Percentiles rank a stretch among this genome's conserved stretches.
These are phyloP conservation scores for Kwoniella bestiolae DNA, from an alignment of 768 basidiomycete species.

Conservation along the genomic window DNA sequence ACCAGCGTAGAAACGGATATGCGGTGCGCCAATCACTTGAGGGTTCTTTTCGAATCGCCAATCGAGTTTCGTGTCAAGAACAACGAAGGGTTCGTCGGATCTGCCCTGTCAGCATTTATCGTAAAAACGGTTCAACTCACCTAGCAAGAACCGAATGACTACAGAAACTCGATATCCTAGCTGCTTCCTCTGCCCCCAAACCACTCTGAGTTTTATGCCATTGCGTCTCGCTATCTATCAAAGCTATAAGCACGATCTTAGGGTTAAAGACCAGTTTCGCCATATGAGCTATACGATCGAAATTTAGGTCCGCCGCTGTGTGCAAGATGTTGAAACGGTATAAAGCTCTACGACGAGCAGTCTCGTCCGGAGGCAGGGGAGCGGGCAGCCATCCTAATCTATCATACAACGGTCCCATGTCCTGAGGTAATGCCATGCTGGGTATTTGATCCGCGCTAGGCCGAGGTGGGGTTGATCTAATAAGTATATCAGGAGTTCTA, in stretches of 20 bases:
- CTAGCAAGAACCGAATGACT: slow-evolving; percentile 80
- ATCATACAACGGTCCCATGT: slow-evolving; percentile 41
- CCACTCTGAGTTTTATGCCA: slow-evolving; percentile 88
- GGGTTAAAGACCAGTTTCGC: slow-evolving; percentile 91
- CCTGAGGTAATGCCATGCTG: slow-evolving; percentile 26
- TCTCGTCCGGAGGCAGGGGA: slow-evolving; percentile 82
- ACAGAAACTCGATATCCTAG: slow-evolving; percentile 74
- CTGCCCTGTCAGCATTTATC: slow-evolving; percentile 24
- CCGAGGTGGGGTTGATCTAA: neutral
- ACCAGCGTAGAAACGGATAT: slow-evolving; percentile 87
- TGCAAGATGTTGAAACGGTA: slow-evolving; percentile 92
- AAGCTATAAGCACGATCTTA: slow-evolving; percentile 77
- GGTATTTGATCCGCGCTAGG: slow-evolving; percentile 14
- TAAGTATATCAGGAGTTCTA: slow-evolving; percentile 11
- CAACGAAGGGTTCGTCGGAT: slow-evolving; percentile 78
- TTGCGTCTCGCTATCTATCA: slow-evolving; percentile 82
- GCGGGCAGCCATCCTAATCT: slow-evolving; percentile 65
- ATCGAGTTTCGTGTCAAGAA: slow-evolving; percentile 76
- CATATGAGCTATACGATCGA: slow-evolving; percentile 90
- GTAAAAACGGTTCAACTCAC: slow-evolving; percentile 59
- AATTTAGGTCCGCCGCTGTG: slow-evolving; percentile 82
- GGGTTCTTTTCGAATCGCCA: slow-evolving; percentile 90
- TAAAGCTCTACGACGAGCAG: slow-evolving; percentile 77
- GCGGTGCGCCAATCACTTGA: slow-evolving; percentile 67
- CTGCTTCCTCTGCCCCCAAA: slow-evolving; percentile 60